Base-by-base conservation (phyloP, 1,284 basidiomycete species). In the Dichomitus squalens region DNA sequence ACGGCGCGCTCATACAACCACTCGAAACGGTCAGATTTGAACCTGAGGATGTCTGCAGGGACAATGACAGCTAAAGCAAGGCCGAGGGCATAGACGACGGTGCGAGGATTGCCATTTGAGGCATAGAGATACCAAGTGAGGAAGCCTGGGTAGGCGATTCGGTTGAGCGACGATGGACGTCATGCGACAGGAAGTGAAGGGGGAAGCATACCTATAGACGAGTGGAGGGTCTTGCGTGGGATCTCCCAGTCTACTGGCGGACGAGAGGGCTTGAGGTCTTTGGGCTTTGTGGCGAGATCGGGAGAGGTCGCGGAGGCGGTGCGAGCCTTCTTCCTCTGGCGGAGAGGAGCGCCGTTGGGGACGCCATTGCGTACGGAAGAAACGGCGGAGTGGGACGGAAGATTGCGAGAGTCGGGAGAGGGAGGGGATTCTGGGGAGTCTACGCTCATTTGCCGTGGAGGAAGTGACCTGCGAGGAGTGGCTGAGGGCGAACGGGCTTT, bases 171-270 rank as follows among this genome's bases (percentile, higher is more conserved):
- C 14, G n/a, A 12, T 16, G 16, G 23, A 27, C 9, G 39, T 43
- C 25, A 47, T 23, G 49, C 49, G 39, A 41, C 20, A 36, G 27
- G 64, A 35, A 43, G 41, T 48, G 55, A 50, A 40, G 57, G 49
- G 51, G 48, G 21, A 29, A 41, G 81, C 86, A 49, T 54, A 90
- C 94, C 94, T 60, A 97, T 97, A 16, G 90, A 93, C 12, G 91
- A 91, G 76, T 98, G 96, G 46, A 98, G 75, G 14, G 86, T 75
- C 75, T 98, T 98, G 66, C 96, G 80, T 1, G 96, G 96, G 52
- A 98, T 90, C 77, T 98, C 95, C 85, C 86, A 91, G 66, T 85
- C 80, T 33, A 83, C 72, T 16, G 64, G 67, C 39, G 61, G 72
- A 23, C 38, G 53, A 2, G 48, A 2, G 12, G 58, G 21, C 23